Percentiles rank a stretch among this genome's conserved stretches.
phyloP scores from a whole-genome alignment of 352 stramenopile genomes.

The Nothophytophthora sp. region DNA sequence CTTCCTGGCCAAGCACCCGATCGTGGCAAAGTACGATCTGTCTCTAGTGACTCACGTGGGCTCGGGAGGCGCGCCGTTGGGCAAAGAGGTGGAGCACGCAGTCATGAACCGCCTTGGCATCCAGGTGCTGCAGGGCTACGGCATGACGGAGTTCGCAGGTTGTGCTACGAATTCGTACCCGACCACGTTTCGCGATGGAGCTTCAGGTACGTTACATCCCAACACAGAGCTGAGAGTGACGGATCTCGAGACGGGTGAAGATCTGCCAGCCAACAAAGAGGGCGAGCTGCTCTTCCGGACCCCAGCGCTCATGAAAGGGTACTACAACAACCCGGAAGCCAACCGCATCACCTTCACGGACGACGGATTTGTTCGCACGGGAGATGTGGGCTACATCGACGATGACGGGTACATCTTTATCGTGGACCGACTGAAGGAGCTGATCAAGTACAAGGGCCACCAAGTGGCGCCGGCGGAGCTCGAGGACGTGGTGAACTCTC shows the following conservation, averaged over 20 bases:
- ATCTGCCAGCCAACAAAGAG: slow-evolving; percentile 31
- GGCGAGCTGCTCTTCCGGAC: slow-evolving; percentile 89
- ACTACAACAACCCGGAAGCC: slow-evolving; percentile 88
- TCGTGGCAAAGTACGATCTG: slow-evolving; percentile 90
- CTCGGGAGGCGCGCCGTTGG: slow-evolving; percentile 83
- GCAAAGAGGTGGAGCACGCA: slow-evolving; percentile 68
- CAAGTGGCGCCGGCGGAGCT: slow-evolving; percentile 93
- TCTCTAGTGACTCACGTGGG: slow-evolving; percentile 70
- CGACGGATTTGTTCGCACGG: slow-evolving; percentile 88
- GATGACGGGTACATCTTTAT: slow-evolving; percentile 94
- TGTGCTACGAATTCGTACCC: slow-evolving; percentile 52
- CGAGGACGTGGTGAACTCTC: slow-evolving; percentile 88
- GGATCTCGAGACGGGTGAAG: slow-evolving; percentile 40
- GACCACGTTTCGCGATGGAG: slow-evolving; percentile 20
- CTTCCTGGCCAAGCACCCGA: slow-evolving; percentile 83
- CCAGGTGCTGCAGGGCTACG: slow-evolving; percentile 49
- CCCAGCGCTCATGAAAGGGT: slow-evolving; percentile 93
- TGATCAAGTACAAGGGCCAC: slow-evolving; percentile 96
- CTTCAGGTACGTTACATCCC: slow-evolving; percentile 46
- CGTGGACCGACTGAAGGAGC: slow-evolving; percentile 92
- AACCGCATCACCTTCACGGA: slow-evolving; percentile 74
- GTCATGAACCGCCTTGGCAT: slow-evolving; percentile 61
- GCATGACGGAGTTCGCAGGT: slow-evolving; percentile 63
- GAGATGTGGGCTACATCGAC: slow-evolving; percentile 92
- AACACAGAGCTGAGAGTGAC: slow-evolving; percentile 57